Evolutionary conservation across 345 rosid genomes (phyloP).

Genomic region (Lepidium didymum): DNA sequence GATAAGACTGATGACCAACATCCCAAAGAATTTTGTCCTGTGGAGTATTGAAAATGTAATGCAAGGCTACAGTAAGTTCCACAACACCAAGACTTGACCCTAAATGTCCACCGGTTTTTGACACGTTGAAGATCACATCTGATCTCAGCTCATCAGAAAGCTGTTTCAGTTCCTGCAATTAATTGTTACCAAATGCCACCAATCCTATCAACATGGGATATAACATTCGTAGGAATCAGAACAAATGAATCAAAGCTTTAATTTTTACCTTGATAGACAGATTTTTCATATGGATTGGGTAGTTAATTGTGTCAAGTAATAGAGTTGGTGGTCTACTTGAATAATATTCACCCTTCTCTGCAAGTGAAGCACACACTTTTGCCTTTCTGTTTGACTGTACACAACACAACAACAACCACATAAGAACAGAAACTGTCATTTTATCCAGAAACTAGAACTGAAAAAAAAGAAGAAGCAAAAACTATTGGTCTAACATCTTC

Average conservation of each 20-base stretch:
- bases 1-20: constrained; percentile 99
- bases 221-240: neutral
- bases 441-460: neutral
- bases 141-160: constrained; percentile 84
- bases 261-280: constrained; percentile 60
- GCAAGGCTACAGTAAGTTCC: constrained; percentile 97
- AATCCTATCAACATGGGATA: neutral
- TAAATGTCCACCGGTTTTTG: constrained; percentile 90
- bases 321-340: constrained; percentile 84
- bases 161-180: constrained; percentile 67
- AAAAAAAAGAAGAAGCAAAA: neutral
- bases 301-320: constrained; percentile 84
- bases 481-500: neutral
- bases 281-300: constrained; percentile 95
- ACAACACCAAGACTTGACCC: constrained; percentile 99
- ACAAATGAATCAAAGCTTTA: neutral
- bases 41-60: constrained; percentile 85
- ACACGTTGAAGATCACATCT: constrained; percentile 86
- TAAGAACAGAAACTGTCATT: constrained; percentile 11
- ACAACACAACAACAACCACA: constrained; percentile 24
- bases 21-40: constrained; percentile 91
- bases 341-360: constrained; percentile 65
- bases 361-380: constrained; percentile 60
- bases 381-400: constrained; percentile 47
- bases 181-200: neutral